A percentile compares a stretch with the other conserved stretches of the same genome.
Conservation (phyloP, 2,329 filamentous ascomycete genomes). For the Aspergillus fijiensis region DNA sequence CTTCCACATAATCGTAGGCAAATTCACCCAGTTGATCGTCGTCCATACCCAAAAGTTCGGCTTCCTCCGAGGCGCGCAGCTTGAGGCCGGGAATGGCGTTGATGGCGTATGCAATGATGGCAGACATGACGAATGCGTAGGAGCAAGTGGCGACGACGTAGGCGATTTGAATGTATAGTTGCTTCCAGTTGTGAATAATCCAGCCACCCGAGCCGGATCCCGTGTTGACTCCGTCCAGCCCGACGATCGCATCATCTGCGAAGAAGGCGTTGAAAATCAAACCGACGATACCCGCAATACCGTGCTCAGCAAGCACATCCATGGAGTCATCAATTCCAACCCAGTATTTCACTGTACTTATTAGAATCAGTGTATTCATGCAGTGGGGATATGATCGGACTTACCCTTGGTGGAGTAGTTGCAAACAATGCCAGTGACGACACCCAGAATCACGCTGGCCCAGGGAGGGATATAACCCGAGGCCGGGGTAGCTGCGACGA, state of each 20-base stretch:
- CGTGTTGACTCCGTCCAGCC: conserved; percentile 65
- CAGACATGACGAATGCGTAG: conserved; percentile 67
- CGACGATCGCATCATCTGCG: conserved; percentile 70
- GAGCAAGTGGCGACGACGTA: conserved; percentile 64
- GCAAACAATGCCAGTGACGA: conserved; percentile 65
- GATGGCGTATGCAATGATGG: conserved; percentile 67
- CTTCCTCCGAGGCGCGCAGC: conserved; percentile 65
- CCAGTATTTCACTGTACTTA: conserved; percentile 63
- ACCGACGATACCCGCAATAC: conserved; percentile 76
- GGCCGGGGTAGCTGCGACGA: conserved; percentile 83
- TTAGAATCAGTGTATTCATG: conserved; percentile 7
- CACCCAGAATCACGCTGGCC: conserved; percentile 61
- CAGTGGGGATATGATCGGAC: conserved; percentile 36
- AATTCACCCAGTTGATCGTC: conserved; percentile 54
- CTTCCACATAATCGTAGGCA: conserved; percentile 54
- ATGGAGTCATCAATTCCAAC: conserved; percentile 82
- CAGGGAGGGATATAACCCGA: conserved; percentile 74
- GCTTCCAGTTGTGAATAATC: conserved; percentile 69
- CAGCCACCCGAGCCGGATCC: conserved; percentile 59
- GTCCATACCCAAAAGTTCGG: conserved; percentile 66
- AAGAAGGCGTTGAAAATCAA: conserved; percentile 78
- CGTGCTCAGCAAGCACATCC: conserved; percentile 90
- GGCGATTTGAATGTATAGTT: conserved; percentile 70
- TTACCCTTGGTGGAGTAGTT: conserved; percentile 87
- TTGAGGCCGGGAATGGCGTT: conserved; percentile 70